Evolutionary conservation across 2,329 filamentous ascomycete genomes (phyloP), one percentile per base, ranked within the genome.

Genomic region (Calonectria pteridis): DNA sequence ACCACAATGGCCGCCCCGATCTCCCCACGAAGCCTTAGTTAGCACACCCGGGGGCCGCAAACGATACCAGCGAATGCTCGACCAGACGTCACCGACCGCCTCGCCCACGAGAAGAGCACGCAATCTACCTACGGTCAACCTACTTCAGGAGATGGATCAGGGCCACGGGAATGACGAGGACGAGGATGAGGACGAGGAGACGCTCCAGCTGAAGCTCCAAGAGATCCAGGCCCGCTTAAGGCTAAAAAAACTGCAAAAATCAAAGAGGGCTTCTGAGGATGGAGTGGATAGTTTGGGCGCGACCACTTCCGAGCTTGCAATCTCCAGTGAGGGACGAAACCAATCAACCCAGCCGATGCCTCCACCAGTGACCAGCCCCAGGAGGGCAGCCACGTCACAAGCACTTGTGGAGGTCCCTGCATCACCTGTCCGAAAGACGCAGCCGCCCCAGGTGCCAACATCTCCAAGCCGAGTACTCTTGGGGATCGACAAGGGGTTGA

Each of bases 401-500:
- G 76, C 74, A 77, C 40, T 82, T 81, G 85, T 98, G 1, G 91
- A 98, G 83, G 94, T 98, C 18, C 95, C 95, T 2, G 91, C 90
- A 4, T 93, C 92, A 11, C 91, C 95, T 0, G 94, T 96, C 6
- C 93, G 89, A 85, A 83, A 91, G 86, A 77, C 87, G 78, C 84
- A 88, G 83, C 84, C 87, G 18, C 82, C 84, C 1, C 81, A 87
- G 2, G 86, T 90, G 18, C 92, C 92, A 43, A 91, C 89, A 31
- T 98, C 96, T 1, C 96, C 97, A 1, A 93, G 93, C 67, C 90
- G 96, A 73, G 91, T 97, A 18, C 85, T 95, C 23, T 84, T 98
- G 20, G 96, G 97, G 6, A 97, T 98, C 75, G 96, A 98, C 84
- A 97, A 98, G 82, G 95, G 95, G 1, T 86, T 96, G 43, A 93